Evolutionary conservation across 495 filamentous ascomycete genomes (phyloP).

Genomic region (Aspergillus egyptiacus): DNA sequence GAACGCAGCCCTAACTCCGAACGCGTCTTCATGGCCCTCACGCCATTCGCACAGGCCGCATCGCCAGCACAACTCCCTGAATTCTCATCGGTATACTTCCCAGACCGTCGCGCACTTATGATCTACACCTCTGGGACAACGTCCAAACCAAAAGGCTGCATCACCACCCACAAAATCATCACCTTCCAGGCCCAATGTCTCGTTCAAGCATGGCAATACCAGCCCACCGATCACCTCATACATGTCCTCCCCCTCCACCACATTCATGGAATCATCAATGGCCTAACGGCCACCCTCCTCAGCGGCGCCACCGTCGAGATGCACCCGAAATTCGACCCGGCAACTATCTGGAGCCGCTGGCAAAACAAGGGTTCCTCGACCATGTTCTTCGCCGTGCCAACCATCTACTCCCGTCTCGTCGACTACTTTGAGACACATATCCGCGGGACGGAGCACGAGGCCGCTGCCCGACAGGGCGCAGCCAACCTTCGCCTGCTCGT

Average conservation of each 20-base stretch:
- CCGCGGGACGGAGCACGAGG: constrained; percentile 34
- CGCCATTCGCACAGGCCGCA: constrained; percentile 25
- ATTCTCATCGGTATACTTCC: constrained; percentile 23
- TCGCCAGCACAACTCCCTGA: constrained; percentile 21
- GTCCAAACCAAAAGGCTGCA: constrained; percentile 39
- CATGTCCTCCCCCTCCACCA: constrained; percentile 44
- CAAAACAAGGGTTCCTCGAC: constrained; percentile 33
- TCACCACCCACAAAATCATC: constrained; percentile 41
- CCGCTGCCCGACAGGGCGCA: constrained; percentile 27
- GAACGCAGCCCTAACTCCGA: constrained; percentile 18
- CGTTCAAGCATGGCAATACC: constrained; percentile 34
- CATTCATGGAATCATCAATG: constrained; percentile 42
- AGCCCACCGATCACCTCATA: constrained; percentile 33
- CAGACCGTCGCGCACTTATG: constrained; percentile 37
- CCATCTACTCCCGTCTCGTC: constrained; percentile 42
- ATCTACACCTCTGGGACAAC: constrained; percentile 46
- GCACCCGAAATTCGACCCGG: constrained; percentile 41
- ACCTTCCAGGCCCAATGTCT: constrained; percentile 39
- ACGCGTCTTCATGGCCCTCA: constrained; percentile 29
- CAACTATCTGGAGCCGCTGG: constrained; percentile 41
- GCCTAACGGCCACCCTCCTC: constrained; percentile 33
- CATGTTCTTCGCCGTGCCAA: constrained; percentile 44
- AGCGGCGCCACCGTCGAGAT: constrained; percentile 40
- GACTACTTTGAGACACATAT: constrained; percentile 41
- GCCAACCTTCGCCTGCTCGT: constrained; percentile 34